phyloP scores from a whole-genome alignment of 176 grass and related monocot genomes.

The Oryza officinalis region DNA sequence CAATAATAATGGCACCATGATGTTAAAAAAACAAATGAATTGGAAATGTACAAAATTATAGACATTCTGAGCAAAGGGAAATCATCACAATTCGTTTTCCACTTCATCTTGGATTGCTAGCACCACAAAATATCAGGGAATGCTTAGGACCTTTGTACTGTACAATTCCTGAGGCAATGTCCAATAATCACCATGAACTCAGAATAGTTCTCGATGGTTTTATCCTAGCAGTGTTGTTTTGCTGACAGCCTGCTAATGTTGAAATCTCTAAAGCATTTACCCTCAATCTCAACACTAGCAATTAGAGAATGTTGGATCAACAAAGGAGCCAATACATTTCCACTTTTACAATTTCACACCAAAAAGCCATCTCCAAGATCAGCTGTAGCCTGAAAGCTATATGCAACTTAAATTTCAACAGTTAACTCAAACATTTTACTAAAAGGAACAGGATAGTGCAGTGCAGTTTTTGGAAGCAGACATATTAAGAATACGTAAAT shows the following conservation, averaged over 20 bases:
- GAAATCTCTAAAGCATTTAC: not conserved
- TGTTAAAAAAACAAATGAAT: constrained; percentile 13
- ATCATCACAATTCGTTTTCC: not conserved
- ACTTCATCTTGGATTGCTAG: constrained; percentile 3
- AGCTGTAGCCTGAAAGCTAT: not conserved
- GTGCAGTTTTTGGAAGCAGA: not conserved
- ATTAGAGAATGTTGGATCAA: not conserved
- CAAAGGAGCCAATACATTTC: constrained; percentile 6
- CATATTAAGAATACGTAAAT: not conserved
- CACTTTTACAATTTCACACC: not conserved
- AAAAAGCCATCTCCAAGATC: not conserved
- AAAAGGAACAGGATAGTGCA: not conserved
- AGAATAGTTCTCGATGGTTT: not conserved
- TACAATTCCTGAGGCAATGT: not conserved
- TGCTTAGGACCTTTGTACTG: not conserved
- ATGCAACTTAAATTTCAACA: constrained; percentile 4
- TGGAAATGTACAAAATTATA: not conserved
- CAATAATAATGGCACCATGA: not conserved
- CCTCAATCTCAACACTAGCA: not conserved
- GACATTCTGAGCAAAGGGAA: not conserved
- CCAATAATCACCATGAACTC: not conserved
- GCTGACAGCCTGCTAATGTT: not conserved
- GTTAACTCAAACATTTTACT: not conserved
- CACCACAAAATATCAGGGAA: not conserved
- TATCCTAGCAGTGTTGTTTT: not conserved